Evolutionary conservation across 2,329 filamentous ascomycete genomes (phyloP), one percentile per base, ranked within the genome.

Genomic region (Leptographium radiaticola): DNA sequence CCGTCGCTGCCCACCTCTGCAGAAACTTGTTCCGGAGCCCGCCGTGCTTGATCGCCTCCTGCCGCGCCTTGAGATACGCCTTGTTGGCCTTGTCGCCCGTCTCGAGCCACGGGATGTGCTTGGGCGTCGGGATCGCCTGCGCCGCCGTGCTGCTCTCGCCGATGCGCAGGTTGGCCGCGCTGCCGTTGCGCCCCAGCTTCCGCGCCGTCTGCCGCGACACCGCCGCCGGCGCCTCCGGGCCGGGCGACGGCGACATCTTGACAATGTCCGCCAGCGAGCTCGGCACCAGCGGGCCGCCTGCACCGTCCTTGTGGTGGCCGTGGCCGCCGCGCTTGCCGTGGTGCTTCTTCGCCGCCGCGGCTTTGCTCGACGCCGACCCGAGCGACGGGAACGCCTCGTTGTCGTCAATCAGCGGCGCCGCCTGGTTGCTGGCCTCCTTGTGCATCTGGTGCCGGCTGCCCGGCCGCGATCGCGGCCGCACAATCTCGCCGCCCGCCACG

Each of bases 21-120:
- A 98, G 71, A 63, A 97, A 98, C 67, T 97, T 97, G 68, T 97
- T 98, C 58, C 93, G 81, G 66, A 96, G 80, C 61, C 90, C 93
- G 60, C 93, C 93, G 66, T 98, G 93, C 70, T 95, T 95, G 67
- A 98, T 95, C 55, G 93, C 93, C 70, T 97, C 91, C 64, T 90
- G 87, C 52, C 93, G 85, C 61, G 90, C 89, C 71, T 95, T 95
- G 61, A 98, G 80, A 67, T 98, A 98, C 30, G 89, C 85, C 68
- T 90, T 89, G 67, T 98, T 97, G 59, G 88, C 88, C 59, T 81
- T 82, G 52, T 91, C 84, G 25, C 93, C 93, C 2, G 93, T 97
- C 68, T 96, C 91, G 5, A 97, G 73, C 93, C 93, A 98, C 0
- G 93, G 93, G 48, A 98, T 89, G 62, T 96, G 87, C 64, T 93